Conservation (phyloP, 1,139 yeast species). For the Blastobotrys ciferrii region DNA sequence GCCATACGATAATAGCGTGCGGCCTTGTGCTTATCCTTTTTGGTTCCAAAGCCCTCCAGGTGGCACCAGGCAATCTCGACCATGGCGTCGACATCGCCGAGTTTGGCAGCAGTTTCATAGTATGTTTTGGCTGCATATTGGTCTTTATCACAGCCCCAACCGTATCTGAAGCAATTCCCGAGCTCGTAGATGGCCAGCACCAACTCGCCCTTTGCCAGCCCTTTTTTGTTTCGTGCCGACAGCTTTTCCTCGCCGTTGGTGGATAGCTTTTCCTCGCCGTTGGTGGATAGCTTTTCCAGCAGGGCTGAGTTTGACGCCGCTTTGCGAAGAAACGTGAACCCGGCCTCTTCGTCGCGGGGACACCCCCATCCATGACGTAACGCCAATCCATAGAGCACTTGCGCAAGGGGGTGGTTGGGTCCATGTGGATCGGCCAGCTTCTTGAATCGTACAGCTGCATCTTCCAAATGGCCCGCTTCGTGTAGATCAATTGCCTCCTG, state of each 20-base stretch:
- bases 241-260: constrained; percentile 9
- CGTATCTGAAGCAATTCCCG: constrained; percentile 37
- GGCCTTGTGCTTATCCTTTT: constrained; percentile 33
- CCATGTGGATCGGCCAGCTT: constrained; percentile 30
- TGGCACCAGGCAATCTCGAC: constrained; percentile 34
- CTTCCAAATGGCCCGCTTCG: constrained; percentile 29
- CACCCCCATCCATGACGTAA: constrained; percentile 41
- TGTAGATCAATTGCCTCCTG: constrained; percentile 34
- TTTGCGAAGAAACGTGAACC: constrained; percentile 29
- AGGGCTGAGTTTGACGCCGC: constrained; percentile 33
- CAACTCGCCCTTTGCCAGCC: constrained; percentile 32
- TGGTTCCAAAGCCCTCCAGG: constrained; percentile 34
- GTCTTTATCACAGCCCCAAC: constrained; percentile 38
- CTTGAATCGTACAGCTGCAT: constrained; percentile 27
- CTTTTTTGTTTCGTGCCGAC: constrained; percentile 8
- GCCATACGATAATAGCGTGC: constrained; percentile 36
- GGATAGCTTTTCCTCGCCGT: constrained; percentile 12
- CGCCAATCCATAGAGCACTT: constrained; percentile 34
- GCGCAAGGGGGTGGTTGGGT: constrained; percentile 34
- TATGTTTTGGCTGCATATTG: constrained; percentile 32
- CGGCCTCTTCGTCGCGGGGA: constrained; percentile 26
- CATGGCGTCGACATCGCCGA: constrained; percentile 40
- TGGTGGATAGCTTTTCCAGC: constrained; percentile 23
- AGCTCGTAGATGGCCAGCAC: constrained; percentile 37
- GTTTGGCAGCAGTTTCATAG: constrained; percentile 36